Evolutionary conservation across 2,329 filamentous ascomycete genomes (phyloP).

Genomic region (Xylogone sp.): DNA sequence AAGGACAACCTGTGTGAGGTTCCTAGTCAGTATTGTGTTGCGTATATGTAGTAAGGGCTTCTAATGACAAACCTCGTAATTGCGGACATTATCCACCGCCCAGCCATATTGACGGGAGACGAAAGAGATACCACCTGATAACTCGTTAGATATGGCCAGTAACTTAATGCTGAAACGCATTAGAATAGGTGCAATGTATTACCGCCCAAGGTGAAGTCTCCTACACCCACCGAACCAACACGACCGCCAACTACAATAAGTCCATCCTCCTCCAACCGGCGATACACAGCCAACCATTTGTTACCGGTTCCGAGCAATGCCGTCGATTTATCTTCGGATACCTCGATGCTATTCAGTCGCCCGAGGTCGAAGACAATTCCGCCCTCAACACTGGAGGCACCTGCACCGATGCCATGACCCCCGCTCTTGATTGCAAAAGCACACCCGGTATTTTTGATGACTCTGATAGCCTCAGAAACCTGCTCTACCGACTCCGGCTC

Average conservation of each 20-base stretch:
- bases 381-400: constrained; percentile 31
- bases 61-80: constrained; percentile 7
- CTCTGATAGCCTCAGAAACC: not conserved
- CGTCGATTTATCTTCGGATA: constrained; percentile 20
- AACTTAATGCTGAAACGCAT: not conserved
- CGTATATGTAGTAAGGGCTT: constrained; percentile 25
- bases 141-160: not conserved
- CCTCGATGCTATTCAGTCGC: constrained; percentile 24
- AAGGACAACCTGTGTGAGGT: constrained; percentile 43
- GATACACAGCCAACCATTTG: constrained; percentile 11
- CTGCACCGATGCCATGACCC: constrained; percentile 36
- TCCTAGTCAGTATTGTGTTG: not conserved
- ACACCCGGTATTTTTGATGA: constrained; percentile 15
- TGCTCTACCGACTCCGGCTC: not conserved
- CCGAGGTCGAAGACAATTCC: constrained; percentile 32
- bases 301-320: constrained; percentile 6
- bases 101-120: constrained; percentile 12
- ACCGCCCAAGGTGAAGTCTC: constrained; percentile 12
- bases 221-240: constrained; percentile 11
- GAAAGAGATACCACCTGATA: constrained; percentile 12
- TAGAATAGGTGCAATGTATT: not conserved
- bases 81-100: constrained; percentile 12
- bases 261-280: constrained; percentile 5
- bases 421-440: constrained; percentile 39
- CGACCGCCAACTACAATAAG: constrained; percentile 12